Evolutionary conservation across 345 rosid species (phyloP).

Genomic region (Moringa oleifera): DNA sequence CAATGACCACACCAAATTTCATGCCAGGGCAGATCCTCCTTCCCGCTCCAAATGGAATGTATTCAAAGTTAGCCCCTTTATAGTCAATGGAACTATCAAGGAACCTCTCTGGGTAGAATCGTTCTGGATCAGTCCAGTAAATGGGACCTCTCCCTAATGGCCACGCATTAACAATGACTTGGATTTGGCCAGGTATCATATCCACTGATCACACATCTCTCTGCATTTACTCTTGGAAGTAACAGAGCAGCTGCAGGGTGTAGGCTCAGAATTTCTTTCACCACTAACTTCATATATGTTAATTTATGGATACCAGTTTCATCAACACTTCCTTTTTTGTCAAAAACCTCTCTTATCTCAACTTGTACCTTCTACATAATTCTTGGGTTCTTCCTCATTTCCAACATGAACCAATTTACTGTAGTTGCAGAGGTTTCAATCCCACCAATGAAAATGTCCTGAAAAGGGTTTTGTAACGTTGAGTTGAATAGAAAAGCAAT

Average conservation of each 20-base stretch:
- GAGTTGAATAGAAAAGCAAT: no score
- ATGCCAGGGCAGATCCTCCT: constrained; percentile 34
- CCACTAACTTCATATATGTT: constrained; percentile 16
- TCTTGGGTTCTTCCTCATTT: constrained; percentile 22
- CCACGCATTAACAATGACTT: constrained; percentile 25
- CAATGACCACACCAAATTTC: constrained; percentile 6
- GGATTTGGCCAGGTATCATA: constrained; percentile 23
- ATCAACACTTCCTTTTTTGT: constrained; percentile 6
- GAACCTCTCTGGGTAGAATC: constrained; percentile 27
- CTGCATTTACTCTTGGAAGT: constrained; percentile 22
- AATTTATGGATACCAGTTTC: constrained; percentile 12
- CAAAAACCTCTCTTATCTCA: constrained; percentile 22
- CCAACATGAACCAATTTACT: constrained; percentile 30
- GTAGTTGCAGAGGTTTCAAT: constrained; percentile 25
- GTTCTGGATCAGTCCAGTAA: constrained; percentile 22
- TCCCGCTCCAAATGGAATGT: constrained; percentile 26
- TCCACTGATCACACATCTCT: constrained; percentile 19
- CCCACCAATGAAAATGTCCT: constrained; percentile 28
- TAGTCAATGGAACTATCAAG: constrained; percentile 12
- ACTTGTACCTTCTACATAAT: constrained; percentile 22
- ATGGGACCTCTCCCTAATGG: constrained; percentile 26
- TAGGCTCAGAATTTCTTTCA: constrained; percentile 27
- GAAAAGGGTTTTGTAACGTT: background rate
- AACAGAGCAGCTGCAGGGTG: constrained; percentile 23
- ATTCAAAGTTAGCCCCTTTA: constrained; percentile 17